Base-by-base conservation (phyloP, 2,329 filamentous ascomycete species). In the Cladophialophora psammophila region DNA sequence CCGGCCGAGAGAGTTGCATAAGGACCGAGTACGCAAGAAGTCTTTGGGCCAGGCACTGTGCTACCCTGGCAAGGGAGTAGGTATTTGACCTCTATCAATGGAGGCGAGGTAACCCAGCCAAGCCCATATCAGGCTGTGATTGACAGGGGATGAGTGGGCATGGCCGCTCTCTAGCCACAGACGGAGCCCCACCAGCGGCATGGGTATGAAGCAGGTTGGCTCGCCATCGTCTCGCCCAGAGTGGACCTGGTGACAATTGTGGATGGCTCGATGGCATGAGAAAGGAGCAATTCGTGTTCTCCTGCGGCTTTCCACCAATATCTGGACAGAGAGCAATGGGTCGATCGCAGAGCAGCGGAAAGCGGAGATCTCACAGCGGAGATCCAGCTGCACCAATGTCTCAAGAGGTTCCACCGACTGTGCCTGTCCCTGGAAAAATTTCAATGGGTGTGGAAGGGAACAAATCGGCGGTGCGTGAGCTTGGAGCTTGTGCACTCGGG, bases 391-490 rank as follows among this genome's bases (percentile, higher is more conserved):
- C 59, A 38, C 45, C 59, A 52, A 26, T 61, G 59, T 61, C 59
- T 61, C 59, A 61, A 61, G 48, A 53, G 15, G 59, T 61, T 61
- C 48, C 59, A 61, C 59, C 20, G 59, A 61, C 18, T 38, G 34
- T 61, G 32, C 48, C 48, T 61, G 32, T 61, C 20, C 35, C n/a
- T 53, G 34, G 26, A 26, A 50, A 50, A 26, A 50, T 50, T 31
- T 8, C 7, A 26, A 10, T 9, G 20, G 9, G 10, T 26, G 8
- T 40, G 36, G 26, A 20, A 48, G 13, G 45, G 20, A 50, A 10
- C 20, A 20, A 26, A 26, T 13, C 20, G 45, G 15, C 42, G 6
- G 26, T 26, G 42, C 18, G 12, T 18, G 13, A 3, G 12, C 10
- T 1, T 8, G 8, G 8, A 50, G 1, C 1, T 38, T 13, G 36